Percentiles rank a stretch among this genome's conserved stretches.
phyloP scores from a whole-genome alignment of 1,284 basidiomycete genomes.

The Trichosporon sp. region DNA sequence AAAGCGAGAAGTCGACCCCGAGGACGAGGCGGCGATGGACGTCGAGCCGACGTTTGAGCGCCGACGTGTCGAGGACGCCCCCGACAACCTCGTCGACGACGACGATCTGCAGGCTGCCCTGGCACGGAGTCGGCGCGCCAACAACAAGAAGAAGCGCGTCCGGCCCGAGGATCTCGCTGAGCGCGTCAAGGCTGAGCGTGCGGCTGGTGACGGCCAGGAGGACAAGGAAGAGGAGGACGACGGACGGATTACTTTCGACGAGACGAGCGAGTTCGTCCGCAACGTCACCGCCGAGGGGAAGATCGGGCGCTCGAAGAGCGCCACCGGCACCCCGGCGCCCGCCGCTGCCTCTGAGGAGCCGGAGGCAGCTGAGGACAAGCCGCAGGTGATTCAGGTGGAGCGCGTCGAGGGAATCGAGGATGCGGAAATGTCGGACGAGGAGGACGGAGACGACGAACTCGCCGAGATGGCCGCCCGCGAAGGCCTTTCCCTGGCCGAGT shows the following conservation, averaged over 20 bases:
- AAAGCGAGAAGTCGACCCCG: conserved; percentile 61
- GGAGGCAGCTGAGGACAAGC: conserved; percentile 48
- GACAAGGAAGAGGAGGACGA: conserved; percentile 59
- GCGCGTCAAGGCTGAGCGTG: conserved; percentile 16
- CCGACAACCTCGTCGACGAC: conserved; percentile 92
- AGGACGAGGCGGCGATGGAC: conserved; percentile 56
- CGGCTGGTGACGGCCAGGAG: conserved; percentile 48
- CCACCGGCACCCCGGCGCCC: conserved; percentile 25
- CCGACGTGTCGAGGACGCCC: conserved; percentile 56
- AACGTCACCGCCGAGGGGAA: conserved; percentile 61
- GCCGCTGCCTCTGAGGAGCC: conserved; percentile 15
- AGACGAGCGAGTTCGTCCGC: conserved; percentile 94
- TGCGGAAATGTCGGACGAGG: conserved; percentile 58
- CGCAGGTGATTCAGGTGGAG: conserved; percentile 51
- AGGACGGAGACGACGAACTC: conserved; percentile 65
- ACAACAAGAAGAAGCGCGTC: conserved; percentile 69
- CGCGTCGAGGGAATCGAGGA: conserved; percentile 49
- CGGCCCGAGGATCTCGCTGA: conserved; percentile 79
- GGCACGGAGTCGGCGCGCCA: conserved; percentile 75
- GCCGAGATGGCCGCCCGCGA: conserved; percentile 50
- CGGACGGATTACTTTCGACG: conserved; percentile 79
- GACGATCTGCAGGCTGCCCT: conserved; percentile 95
- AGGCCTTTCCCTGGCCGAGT: conserved; percentile 47
- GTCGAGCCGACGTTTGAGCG: conserved; percentile 42
- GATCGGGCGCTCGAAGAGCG: conserved; percentile 41